Conservation (phyloP, 1,284 basidiomycete genomes). For the Trichosporon ovoides region DNA sequence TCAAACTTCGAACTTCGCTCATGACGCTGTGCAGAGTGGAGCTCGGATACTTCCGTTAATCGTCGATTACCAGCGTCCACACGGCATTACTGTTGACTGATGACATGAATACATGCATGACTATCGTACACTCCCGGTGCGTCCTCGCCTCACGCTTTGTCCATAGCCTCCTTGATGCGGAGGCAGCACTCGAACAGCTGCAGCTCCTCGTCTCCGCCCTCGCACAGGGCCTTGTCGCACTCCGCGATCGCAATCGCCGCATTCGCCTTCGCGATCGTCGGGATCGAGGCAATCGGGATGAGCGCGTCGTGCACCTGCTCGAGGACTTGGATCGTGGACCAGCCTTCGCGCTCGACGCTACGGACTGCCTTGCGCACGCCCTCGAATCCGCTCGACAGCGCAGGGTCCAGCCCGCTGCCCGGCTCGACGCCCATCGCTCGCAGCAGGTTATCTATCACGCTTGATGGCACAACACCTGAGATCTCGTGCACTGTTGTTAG, state of each 20-base stretch:
- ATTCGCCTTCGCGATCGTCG: conserved; percentile 72
- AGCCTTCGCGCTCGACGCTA: conserved; percentile 76
- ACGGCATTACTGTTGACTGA: neutral
- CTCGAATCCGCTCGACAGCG: conserved; percentile 59
- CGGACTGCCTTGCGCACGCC: conserved; percentile 68
- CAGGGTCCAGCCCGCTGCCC: conserved; percentile 53
- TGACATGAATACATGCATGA: neutral
- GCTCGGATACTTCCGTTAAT: neutral
- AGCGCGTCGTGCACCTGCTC: conserved; percentile 91
- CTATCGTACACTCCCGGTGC: conserved; percentile 1
- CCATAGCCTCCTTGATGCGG: conserved; percentile 62
- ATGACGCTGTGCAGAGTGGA: neutral
- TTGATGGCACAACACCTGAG: conserved; percentile 84
- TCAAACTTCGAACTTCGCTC: neutral
- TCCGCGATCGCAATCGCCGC: conserved; percentile 85
- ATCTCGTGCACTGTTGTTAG: conserved; percentile 75
- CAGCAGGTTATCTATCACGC: conserved; percentile 66
- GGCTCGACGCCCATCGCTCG: conserved; percentile 69
- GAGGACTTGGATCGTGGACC: conserved; percentile 84
- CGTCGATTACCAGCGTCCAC: neutral
- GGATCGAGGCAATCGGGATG: conserved; percentile 71
- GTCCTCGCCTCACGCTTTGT: conserved; percentile 10
- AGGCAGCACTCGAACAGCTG: conserved; percentile 86
- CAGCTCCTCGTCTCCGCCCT: conserved; percentile 97
- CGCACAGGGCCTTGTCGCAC: conserved; percentile 91